phyloP scores from a whole-genome alignment of 2,329 filamentous ascomycete species.

The Xylariomycetidae sp. region DNA sequence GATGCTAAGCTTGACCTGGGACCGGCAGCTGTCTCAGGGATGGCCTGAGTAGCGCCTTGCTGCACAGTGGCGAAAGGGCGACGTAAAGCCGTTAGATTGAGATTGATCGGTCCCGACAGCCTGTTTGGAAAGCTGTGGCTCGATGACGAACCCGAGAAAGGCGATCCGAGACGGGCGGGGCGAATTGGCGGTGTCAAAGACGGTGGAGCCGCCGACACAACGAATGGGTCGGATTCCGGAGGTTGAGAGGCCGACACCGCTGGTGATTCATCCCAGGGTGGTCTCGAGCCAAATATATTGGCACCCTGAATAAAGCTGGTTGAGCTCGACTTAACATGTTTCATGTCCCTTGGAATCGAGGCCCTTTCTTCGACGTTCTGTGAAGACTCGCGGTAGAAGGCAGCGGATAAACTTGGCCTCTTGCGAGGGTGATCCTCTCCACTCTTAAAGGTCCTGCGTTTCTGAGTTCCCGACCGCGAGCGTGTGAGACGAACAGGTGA shows the following conservation, averaged over 20 bases:
- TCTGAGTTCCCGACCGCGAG: constrained; percentile 50
- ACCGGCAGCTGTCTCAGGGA: constrained; percentile 27
- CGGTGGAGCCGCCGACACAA: constrained; percentile 13
- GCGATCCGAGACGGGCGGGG: constrained; percentile 53
- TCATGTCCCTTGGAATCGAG: too few species aligned
- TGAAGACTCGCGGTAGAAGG: constrained; percentile 39
- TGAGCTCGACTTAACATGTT: not conserved
- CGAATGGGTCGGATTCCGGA: constrained; percentile 9
- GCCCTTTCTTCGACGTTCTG: constrained; percentile 9
- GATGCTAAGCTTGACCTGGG: constrained; percentile 40
- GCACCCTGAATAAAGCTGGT: not conserved
- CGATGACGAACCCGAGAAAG: constrained; percentile 45
- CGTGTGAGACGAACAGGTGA: constrained; percentile 48
- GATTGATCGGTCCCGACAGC: constrained; percentile 40
- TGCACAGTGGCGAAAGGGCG: constrained; percentile 56
- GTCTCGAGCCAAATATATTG: too few species aligned
- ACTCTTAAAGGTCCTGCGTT: constrained; percentile 47
- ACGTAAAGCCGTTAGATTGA: constrained; percentile 40
- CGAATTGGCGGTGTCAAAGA: constrained; percentile 28
- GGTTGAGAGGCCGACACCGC: not conserved
- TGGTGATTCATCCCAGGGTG: too few species aligned
- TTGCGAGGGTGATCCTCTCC: constrained; percentile 44
- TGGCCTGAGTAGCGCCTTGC: constrained; percentile 33
- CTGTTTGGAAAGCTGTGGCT: constrained; percentile 61
- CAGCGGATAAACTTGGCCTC: constrained; percentile 50